These are phyloP conservation scores for Penicillium ucsense DNA, from an alignment of 495 filamentous ascomycete species.

Conservation along the genomic window DNA sequence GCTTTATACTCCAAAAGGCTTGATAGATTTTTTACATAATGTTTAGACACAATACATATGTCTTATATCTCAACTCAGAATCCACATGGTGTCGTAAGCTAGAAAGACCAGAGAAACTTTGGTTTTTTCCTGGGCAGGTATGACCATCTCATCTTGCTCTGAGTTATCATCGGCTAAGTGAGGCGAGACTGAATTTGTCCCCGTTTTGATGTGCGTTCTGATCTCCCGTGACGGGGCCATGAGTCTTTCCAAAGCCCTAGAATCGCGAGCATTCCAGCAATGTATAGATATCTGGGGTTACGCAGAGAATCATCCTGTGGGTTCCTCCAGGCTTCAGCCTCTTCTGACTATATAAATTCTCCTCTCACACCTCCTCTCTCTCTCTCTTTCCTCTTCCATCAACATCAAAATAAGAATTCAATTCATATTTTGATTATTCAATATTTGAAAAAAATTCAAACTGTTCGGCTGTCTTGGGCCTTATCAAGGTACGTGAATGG, in stretches of 20 bases:
- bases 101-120: no score
- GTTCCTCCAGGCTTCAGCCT: background rate
- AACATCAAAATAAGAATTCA: background rate
- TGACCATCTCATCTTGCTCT: no score
- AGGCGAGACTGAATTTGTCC: no score
- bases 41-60: slow-evolving; percentile 14
- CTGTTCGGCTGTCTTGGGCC: slow-evolving; percentile 1
- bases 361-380: background rate
- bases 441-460: background rate
- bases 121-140: no score
- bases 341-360: background rate
- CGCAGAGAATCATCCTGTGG: no score
- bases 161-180: no score
- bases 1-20: slow-evolving; percentile 13
- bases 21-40: slow-evolving; percentile 20
- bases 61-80: slow-evolving; percentile 3
- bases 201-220: no score
- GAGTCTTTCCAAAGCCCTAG: background rate
- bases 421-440: background rate
- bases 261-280: background rate
- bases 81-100: no score
- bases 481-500: background rate
- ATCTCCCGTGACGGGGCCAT: background rate
- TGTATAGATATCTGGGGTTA: background rate
- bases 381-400: background rate